phyloP scores from a whole-genome alignment of 768 basidiomycete species.

The Lactarius deliciosus region DNA sequence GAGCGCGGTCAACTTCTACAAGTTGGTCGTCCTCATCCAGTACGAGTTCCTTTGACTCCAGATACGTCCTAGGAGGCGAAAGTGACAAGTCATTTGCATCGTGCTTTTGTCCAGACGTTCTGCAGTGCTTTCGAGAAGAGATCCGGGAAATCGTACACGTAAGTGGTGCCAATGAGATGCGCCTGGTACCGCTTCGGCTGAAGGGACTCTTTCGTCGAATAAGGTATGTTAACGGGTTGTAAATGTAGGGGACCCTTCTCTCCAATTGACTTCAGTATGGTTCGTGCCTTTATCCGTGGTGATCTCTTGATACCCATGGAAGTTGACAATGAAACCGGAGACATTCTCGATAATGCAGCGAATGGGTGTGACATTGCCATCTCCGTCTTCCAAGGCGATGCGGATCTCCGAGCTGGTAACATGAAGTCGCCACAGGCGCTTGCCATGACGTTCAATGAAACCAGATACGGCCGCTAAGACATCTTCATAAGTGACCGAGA shows the following conservation, averaged over 20 bases:
- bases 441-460: conserved; percentile 98
- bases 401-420: conserved; percentile 98
- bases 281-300: conserved; percentile 93
- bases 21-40: conserved; percentile 92
- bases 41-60: conserved; percentile 88
- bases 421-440: conserved; percentile 95
- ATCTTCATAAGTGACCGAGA: conserved; percentile 93
- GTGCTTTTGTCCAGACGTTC: conserved; percentile 83
- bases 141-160: conserved; percentile 99
- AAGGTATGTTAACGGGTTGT: conserved; percentile 89
- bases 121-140: conserved; percentile 96
- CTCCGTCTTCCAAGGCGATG: conserved; percentile 89
- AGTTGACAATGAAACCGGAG: conserved; percentile 98
- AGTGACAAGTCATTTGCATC: conserved; percentile 62
- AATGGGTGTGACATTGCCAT: conserved; percentile 94
- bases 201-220: conserved; percentile 96
- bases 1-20: conserved; percentile 85
- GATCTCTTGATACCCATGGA: conserved; percentile 97
- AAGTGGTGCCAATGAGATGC: conserved; percentile 96
- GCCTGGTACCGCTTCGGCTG: conserved; percentile 99
- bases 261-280: conserved; percentile 96
- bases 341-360: conserved; percentile 99
- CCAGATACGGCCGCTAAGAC: conserved; percentile 97
- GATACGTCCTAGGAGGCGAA: conserved; percentile 69
- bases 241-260: conserved; percentile 96